A percentile compares a stretch with the other conserved stretches of the same genome.
phyloP scores from a whole-genome alignment of 1,284 basidiomycete genomes.

The Irpex sp. region DNA sequence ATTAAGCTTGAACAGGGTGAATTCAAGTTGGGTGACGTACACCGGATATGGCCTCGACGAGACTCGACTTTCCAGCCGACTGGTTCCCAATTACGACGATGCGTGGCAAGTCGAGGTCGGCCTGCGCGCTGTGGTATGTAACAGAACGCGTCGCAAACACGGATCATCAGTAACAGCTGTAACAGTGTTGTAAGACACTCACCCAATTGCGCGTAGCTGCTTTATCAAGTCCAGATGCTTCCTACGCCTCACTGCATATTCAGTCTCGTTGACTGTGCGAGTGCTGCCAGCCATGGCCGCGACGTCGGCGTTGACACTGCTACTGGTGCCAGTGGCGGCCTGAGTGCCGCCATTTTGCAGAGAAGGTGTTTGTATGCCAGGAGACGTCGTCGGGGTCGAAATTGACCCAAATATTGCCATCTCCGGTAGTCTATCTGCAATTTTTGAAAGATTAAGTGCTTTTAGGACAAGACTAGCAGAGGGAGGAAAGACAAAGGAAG shows the following conservation, averaged over 20 bases:
- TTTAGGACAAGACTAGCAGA: neutral
- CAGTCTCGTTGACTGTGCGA: constrained; percentile 4
- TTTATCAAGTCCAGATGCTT: constrained; percentile 12
- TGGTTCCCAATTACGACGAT: constrained; percentile 46
- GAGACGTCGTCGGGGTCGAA: neutral
- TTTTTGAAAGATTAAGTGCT: too few species aligned
- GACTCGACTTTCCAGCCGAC: constrained; percentile 69
- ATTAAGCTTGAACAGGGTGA: neutral
- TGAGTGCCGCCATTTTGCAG: neutral
- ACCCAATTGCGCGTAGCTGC: constrained; percentile 14
- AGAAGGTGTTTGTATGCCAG: neutral
- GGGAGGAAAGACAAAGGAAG: neutral
- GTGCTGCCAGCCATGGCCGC: neutral
- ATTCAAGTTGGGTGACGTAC: constrained; percentile 63
- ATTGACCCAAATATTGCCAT: neutral
- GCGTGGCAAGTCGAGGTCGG: constrained; percentile 65
- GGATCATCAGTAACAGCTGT: neutral
- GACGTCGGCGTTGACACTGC: neutral
- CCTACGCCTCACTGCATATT: constrained; percentile 10
- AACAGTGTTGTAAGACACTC: neutral
- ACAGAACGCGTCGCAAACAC: neutral
- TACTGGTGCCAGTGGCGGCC: neutral
- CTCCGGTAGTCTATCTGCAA: too few species aligned
- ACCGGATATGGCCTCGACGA: constrained; percentile 73
- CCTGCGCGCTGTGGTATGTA: constrained; percentile 44